Base-by-base conservation (phyloP, 1,139 yeast species). In the Saccharomyces hybrid region DNA sequence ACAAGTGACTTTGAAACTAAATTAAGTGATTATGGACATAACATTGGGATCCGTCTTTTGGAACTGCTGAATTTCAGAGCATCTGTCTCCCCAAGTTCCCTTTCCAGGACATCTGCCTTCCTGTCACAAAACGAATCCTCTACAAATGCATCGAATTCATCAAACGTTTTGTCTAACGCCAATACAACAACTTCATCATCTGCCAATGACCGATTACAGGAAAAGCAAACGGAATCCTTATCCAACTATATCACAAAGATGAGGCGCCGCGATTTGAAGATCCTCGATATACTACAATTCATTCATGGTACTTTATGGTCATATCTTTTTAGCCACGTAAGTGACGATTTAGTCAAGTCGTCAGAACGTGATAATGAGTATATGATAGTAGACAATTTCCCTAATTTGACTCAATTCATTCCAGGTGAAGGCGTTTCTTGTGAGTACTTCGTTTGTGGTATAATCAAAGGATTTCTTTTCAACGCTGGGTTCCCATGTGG, bases 331-430 rank as follows among this genome's bases (percentile, higher is more conserved):
- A 96, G 93, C 9, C 83, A 83, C 64, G 75, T 80, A 0, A 96
- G 97, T 26, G 93, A 90, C 71, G 95, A 87, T 56, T 74, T 95
- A 56, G 97, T 93, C 62, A 86, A 86, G 70, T 86, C 96, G 1
- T 88, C 88, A 54, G 96, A 91, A 51, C 78, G 84, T 42, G 79
- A 80, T 11, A 84, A 86, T 61, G 97, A 93, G 70, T 95, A 81
- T 66, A 83, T 82, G 89, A 88, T 95, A 57, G 84, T 86, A 21
- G 99, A 93, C 68, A 83, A 87, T 64, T 72, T 79, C 27, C 99
- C 99, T 2, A 65, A 86, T 54, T 78, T 91, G 52, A 80, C 93
- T 9, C 84, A 82, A 62, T 93, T 81, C 68, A 84, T 93, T 27
- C 91, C 96, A 0, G 88, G 87, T 64, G 65, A 66, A 4, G 55